phyloP scores from a whole-genome alignment of 2,329 filamentous ascomycete genomes.

The Ceratocystis diversiconidia region DNA sequence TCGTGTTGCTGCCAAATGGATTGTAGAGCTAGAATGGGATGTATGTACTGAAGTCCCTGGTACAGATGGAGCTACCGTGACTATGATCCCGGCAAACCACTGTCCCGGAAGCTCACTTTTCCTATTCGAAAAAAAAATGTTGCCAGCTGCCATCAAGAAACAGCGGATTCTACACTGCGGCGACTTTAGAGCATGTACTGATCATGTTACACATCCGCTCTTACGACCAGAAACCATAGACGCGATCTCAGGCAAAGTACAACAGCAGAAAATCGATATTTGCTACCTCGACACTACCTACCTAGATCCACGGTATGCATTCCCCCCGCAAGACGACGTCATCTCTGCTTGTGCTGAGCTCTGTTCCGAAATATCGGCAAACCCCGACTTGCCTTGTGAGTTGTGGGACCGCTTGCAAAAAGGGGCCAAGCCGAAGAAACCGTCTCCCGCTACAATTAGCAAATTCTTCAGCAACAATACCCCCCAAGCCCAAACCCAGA shows the following conservation, averaged over 20 bases:
- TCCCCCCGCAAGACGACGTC: constrained; percentile 77
- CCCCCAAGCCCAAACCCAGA: constrained; percentile 20
- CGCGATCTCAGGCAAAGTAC: constrained; percentile 51
- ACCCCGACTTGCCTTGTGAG: constrained; percentile 37
- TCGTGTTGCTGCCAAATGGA: constrained; percentile 69
- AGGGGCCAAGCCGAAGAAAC: constrained; percentile 22
- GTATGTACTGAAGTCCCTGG: constrained; percentile 61
- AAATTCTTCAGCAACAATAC: constrained; percentile 36
- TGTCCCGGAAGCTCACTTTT: constrained; percentile 92
- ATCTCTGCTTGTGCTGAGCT: constrained; percentile 77
- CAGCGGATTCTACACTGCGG: constrained; percentile 89
- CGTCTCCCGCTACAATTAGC: constrained; percentile 30
- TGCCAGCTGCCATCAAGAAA: constrained; percentile 43
- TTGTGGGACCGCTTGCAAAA: constrained; percentile 29
- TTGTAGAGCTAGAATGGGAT: constrained; percentile 78
- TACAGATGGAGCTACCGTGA: constrained; percentile 71
- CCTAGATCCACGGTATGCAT: constrained; percentile 86
- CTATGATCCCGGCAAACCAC: constrained; percentile 93
- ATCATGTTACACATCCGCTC: constrained; percentile 68
- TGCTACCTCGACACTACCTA: constrained; percentile 98
- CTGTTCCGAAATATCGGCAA: constrained; percentile 62
- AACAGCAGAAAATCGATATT: constrained; percentile 78
- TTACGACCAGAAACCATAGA: constrained; percentile 64
- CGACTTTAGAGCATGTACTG: constrained; percentile 82
- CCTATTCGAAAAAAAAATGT: constrained; percentile 68